Conservation (phyloP, 495 filamentous ascomycete genomes). For the Lophium mytilinum region DNA sequence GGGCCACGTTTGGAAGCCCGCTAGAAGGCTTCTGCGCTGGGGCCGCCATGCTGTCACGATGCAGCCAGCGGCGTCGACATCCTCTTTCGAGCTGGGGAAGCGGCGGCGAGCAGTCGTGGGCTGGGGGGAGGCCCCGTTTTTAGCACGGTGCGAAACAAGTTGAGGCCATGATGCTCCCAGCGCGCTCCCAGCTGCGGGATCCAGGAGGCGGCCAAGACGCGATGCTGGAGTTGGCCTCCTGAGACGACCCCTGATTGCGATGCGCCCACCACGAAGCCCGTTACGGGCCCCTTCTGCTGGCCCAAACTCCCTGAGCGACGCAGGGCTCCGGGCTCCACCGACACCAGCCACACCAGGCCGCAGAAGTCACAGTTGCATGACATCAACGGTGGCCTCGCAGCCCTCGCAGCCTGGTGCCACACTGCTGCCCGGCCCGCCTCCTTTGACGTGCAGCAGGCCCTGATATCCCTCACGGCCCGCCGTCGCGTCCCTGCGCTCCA, state of each 20-base stretch:
- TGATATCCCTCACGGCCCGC: neutral
- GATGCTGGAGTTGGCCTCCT: neutral
- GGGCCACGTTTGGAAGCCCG: conserved; percentile 19
- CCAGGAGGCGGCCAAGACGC: neutral
- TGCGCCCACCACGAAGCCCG: too few relatives aligned
- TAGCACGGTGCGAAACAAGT: conserved; percentile 19
- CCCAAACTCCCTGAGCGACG: neutral
- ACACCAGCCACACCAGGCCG: neutral
- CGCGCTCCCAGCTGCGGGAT: neutral
- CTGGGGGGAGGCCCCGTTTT: conserved; percentile 1
- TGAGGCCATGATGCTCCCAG: neutral
- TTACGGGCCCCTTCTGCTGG: neutral
- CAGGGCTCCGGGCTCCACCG: neutral
- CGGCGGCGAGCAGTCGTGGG: neutral
- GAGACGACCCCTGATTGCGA: neutral
- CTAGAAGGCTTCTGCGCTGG: conserved; percentile 23
- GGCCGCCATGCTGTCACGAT: conserved; percentile 3
- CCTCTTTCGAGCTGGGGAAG: neutral
- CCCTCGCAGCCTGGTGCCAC: too few relatives aligned
- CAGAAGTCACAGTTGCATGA: neutral
- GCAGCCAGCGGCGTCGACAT: neutral
- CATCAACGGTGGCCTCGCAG: neutral
- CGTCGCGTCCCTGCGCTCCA: neutral
- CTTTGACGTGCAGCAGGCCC: neutral
- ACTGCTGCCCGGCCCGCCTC: neutral